Percentiles rank a stretch among this genome's conserved stretches.
These are phyloP conservation scores for Otatea glauca DNA, from an alignment of 176 grass and related monocot species.

Conservation along the genomic window DNA sequence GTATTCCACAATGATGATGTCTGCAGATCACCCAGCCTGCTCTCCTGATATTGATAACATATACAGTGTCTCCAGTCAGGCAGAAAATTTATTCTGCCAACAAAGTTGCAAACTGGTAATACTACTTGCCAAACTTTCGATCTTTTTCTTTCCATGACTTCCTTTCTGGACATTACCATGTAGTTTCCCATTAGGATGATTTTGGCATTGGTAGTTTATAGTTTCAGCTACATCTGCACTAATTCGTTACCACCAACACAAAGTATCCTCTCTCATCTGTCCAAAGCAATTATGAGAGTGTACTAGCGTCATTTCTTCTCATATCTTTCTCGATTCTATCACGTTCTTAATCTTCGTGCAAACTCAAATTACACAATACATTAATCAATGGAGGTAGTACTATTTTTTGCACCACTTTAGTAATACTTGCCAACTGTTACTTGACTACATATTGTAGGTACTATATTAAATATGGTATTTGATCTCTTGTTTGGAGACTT, in stretches of 20 bases:
- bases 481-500: slow-evolving; percentile 8
- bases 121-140: slow-evolving; percentile 4
- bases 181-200: slow-evolving; percentile 33
- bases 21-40: slow-evolving; percentile 77
- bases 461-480: slow-evolving; percentile 11
- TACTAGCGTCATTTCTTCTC: not conserved
- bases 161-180: slow-evolving; percentile 25
- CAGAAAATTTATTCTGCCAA: slow-evolving; percentile 68
- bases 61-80: slow-evolving; percentile 39
- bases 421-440: not conserved
- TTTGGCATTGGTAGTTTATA: slow-evolving; percentile 4
- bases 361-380: not conserved
- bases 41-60: slow-evolving; percentile 50
- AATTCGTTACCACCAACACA: not conserved
- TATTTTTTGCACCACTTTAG: slow-evolving; percentile 14
- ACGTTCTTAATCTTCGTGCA: not conserved
- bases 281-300: not conserved
- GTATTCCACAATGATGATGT: slow-evolving; percentile 37
- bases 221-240: slow-evolving; percentile 7
- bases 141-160: slow-evolving; percentile 27
- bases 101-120: slow-evolving; percentile 84
- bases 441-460: slow-evolving; percentile 10
- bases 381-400: not conserved
- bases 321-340: not conserved
- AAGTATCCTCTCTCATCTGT: not conserved